These are phyloP conservation scores for Tillandsia fasciculata DNA, from an alignment of 176 grass and related monocot species.

Conservation along the genomic window DNA sequence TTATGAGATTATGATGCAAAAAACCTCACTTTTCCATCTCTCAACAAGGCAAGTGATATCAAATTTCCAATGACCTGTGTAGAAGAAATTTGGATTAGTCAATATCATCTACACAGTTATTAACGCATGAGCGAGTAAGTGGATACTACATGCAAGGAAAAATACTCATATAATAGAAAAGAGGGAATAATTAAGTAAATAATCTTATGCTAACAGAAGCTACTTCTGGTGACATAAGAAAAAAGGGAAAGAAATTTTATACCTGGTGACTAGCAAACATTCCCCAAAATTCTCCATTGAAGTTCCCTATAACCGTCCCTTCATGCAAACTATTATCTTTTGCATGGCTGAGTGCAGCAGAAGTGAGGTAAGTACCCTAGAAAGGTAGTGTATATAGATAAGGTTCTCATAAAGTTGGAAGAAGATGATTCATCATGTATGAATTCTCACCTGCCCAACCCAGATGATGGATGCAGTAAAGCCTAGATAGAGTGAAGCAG, in stretches of 20 bases:
- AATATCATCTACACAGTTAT: background rate
- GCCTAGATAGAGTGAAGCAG: constrained; percentile 78
- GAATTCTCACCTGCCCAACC: constrained; percentile 64
- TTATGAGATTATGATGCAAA: background rate
- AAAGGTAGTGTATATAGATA: background rate
- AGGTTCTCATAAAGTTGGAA: constrained; percentile 9
- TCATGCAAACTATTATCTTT: constrained; percentile 69
- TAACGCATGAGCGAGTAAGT: background rate
- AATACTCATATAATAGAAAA: too few relatives aligned
- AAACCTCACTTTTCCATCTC: constrained; percentile 52
- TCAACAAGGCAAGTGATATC: constrained; percentile 75
- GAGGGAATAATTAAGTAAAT: background rate
- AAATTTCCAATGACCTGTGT: constrained; percentile 90
- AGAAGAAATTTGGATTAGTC: background rate
- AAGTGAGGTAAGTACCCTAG: constrained; percentile 92
- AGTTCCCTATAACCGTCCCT: constrained; percentile 62
- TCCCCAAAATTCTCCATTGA: constrained; percentile 98
- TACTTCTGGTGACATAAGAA: background rate
- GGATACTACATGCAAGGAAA: background rate
- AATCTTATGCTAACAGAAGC: background rate
- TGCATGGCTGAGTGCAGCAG: constrained; percentile 68
- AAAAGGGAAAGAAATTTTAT: background rate
- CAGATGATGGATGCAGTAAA: constrained; percentile 93
- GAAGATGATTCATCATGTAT: constrained; percentile 10
- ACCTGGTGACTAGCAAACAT: constrained; percentile 92